Conservation (phyloP, 768 basidiomycete genomes). For the Exidia glandulosa region DNA sequence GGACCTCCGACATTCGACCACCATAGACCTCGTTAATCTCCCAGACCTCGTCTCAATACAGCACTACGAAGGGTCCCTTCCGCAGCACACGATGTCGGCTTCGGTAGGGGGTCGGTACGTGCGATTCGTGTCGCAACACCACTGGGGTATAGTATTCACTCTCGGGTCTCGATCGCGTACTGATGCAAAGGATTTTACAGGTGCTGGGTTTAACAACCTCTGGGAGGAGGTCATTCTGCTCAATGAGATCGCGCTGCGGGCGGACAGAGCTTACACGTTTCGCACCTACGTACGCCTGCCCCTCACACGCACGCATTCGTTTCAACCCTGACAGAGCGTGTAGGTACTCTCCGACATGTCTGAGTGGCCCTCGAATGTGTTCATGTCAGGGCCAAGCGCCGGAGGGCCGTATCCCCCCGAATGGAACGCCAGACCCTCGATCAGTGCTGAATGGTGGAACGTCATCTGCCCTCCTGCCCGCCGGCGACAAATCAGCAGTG, state of each 20-base stretch:
- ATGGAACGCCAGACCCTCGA: slow-evolving; percentile 20
- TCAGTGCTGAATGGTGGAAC: slow-evolving; percentile 31
- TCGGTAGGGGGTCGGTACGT: not conserved
- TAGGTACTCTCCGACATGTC: not conserved
- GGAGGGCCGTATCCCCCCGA: slow-evolving; percentile 27
- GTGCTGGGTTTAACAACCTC: slow-evolving; percentile 50
- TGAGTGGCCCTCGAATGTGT: slow-evolving; percentile 2
- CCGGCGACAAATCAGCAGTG: slow-evolving; percentile 13
- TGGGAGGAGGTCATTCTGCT: slow-evolving; percentile 49
- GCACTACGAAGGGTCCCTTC: not conserved
- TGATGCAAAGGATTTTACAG: slow-evolving; percentile 7
- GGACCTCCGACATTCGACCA: not conserved
- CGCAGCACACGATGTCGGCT: not conserved
- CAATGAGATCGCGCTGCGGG: slow-evolving; percentile 34
- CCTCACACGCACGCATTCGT: not conserved
- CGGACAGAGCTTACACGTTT: slow-evolving; percentile 36
- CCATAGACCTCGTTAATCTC: not conserved
- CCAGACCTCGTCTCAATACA: not conserved
- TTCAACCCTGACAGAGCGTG: not conserved
- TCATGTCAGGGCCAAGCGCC: slow-evolving; percentile 27
- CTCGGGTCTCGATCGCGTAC: not conserved
- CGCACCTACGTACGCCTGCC: slow-evolving; percentile 4
- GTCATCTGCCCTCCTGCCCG: not conserved
- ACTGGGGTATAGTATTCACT: not conserved
- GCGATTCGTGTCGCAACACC: not conserved